phyloP scores from a whole-genome alignment of 345 rosid species.

The Brassica rapa region DNA sequence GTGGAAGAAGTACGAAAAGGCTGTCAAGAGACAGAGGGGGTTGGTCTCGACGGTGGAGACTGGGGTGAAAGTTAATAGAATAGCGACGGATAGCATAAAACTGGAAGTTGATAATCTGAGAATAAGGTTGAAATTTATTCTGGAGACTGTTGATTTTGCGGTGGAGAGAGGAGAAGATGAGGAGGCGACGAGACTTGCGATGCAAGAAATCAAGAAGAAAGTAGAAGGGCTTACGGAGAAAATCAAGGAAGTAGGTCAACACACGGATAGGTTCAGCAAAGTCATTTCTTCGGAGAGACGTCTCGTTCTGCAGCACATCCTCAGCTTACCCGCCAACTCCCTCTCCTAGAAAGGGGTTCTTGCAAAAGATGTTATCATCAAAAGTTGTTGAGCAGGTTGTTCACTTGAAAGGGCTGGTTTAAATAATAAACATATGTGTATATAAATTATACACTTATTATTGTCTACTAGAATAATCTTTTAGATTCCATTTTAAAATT shows the following conservation, averaged over 20 bases:
- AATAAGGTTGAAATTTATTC: slow-evolving; percentile 41
- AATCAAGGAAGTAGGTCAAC: slow-evolving; percentile 54
- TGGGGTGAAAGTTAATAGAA: slow-evolving; percentile 42
- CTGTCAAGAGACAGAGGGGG: slow-evolving; percentile 50
- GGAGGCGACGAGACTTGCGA: slow-evolving; percentile 48
- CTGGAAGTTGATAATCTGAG: slow-evolving; percentile 48
- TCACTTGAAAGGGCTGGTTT: too few relatives aligned
- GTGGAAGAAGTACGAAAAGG: slow-evolving; percentile 61
- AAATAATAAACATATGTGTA: too few relatives aligned
- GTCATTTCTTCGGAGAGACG: slow-evolving; percentile 64
- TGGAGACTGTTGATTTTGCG: slow-evolving; percentile 49
- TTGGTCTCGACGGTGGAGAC: slow-evolving; percentile 44
- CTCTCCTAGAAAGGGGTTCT: slow-evolving; percentile 24
- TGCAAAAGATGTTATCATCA: background rate
- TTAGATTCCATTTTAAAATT: too few relatives aligned
- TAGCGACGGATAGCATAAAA: slow-evolving; percentile 56
- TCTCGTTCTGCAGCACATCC: slow-evolving; percentile 54
- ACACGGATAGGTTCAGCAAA: slow-evolving; percentile 58
- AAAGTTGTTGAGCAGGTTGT: too few relatives aligned
- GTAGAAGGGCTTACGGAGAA: slow-evolving; percentile 49
- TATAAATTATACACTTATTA: too few relatives aligned
- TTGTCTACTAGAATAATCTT: too few relatives aligned
- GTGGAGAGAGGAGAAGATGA: slow-evolving; percentile 43
- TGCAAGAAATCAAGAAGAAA: slow-evolving; percentile 66
- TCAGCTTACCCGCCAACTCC: slow-evolving; percentile 32